A percentile compares a stretch with the other conserved stretches of the same genome.
phyloP scores from a whole-genome alignment of 345 rosid genomes.

The Noccaea caerulescens region DNA sequence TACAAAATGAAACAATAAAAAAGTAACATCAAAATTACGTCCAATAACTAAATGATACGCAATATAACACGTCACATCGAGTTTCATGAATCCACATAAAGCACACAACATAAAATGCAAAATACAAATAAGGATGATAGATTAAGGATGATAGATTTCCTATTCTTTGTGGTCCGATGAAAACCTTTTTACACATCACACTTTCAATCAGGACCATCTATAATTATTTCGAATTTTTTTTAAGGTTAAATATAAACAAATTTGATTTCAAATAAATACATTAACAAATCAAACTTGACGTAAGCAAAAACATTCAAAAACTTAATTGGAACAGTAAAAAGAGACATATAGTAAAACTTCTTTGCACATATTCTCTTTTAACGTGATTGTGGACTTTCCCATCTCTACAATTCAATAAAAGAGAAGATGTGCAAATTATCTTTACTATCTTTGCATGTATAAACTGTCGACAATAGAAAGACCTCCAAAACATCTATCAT shows the following conservation, averaged over 20 bases:
- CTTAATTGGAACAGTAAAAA: too few species aligned
- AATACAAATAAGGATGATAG: slow-evolving; percentile 12
- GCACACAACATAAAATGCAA: slow-evolving; percentile 27
- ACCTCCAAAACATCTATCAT: neutral
- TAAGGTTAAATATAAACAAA: neutral
- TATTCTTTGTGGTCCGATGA: slow-evolving; percentile 25
- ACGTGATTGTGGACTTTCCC: too few species aligned
- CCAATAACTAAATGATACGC: slow-evolving; percentile 35
- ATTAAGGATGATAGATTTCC: neutral
- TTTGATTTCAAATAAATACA: neutral
- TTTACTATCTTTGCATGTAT: neutral
- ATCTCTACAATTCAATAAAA: too few species aligned
- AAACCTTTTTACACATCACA: neutral
- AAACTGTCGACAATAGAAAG: neutral
- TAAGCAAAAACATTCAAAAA: neutral
- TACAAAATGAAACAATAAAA: neutral
- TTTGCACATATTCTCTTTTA: too few species aligned
- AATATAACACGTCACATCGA: slow-evolving; percentile 35
- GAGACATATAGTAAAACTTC: too few species aligned
- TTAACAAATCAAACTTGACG: neutral
- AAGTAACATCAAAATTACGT: neutral
- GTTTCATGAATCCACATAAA: slow-evolving; percentile 32
- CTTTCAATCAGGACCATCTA: slow-evolving; percentile 14
- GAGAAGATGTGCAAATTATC: too few species aligned
- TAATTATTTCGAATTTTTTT: slow-evolving; percentile 4